Evolutionary conservation across 2,329 filamentous ascomycete species (phyloP).

Genomic region (Didymella sp.): DNA sequence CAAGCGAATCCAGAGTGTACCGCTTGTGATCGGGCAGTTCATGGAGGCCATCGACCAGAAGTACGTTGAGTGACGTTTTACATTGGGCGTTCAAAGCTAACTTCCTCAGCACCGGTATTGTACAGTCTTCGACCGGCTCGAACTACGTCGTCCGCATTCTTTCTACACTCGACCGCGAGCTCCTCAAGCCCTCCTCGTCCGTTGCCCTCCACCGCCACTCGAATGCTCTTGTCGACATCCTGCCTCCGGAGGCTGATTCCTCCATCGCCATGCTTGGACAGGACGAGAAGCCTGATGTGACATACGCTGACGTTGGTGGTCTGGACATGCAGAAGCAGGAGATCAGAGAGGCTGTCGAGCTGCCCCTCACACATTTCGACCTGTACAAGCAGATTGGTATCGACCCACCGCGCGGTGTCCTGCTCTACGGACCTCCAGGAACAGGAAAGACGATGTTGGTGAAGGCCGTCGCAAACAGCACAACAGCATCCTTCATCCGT

Average conservation of each 20-base stretch:
- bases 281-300: conserved; percentile 97
- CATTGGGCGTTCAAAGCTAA: conserved; percentile 20
- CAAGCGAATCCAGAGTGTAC: conserved; percentile 98
- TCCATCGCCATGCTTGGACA: conserved; percentile 97
- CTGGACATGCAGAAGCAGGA: conserved; percentile 99
- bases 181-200: conserved; percentile 96
- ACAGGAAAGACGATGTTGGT: conserved; percentile 98
- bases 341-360: conserved; percentile 95
- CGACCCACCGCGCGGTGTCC: conserved; percentile 92
- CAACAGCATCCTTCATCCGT: conserved; percentile 96
- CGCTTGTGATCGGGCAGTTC: conserved; percentile 97
- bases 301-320: conserved; percentile 96
- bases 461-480: conserved; percentile 98
- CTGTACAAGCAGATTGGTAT: conserved; percentile 99
- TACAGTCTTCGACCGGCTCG: conserved; percentile 96
- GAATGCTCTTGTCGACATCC: conserved; percentile 96
- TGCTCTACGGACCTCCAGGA: conserved; percentile 94
- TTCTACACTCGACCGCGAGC: conserved; percentile 96
- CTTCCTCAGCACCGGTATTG: conserved; percentile 82
- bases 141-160: conserved; percentile 99
- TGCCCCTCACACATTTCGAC: conserved; percentile 96
- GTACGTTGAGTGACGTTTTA: conserved; percentile 58
- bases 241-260: conserved; percentile 97
- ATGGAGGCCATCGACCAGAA: conserved; percentile 99
- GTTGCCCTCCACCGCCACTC: conserved; percentile 98